These are phyloP conservation scores for Pochonia chlamydosporia DNA, from an alignment of 2,329 filamentous ascomycete genomes.

Conservation along the genomic window DNA sequence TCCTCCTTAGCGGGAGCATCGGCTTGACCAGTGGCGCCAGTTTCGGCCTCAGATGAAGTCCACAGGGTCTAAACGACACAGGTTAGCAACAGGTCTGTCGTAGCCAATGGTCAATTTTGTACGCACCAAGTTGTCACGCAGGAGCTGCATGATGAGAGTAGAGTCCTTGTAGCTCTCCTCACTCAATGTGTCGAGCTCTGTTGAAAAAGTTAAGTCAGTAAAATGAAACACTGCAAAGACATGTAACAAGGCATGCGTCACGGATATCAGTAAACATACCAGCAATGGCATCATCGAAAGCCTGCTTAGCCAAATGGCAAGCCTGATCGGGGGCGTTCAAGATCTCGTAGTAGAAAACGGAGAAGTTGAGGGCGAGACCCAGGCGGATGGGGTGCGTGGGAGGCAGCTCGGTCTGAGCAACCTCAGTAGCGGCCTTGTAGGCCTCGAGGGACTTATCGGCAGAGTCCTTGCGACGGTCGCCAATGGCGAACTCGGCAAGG, in stretches of 20 bases:
- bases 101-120: not conserved
- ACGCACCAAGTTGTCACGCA: conserved; percentile 89
- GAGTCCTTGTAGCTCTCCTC: conserved; percentile 99
- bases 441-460: conserved; percentile 93
- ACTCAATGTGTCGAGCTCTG: conserved; percentile 91
- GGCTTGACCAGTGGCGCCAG: conserved; percentile 47
- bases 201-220: not conserved
- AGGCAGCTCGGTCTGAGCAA: conserved; percentile 94
- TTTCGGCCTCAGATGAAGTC: conserved; percentile 97
- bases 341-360: conserved; percentile 99
- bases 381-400: conserved; percentile 98
- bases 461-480: conserved; percentile 91
- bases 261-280: conserved; percentile 29
- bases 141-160: conserved; percentile 96
- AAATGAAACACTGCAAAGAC: not conserved
- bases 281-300: conserved; percentile 97
- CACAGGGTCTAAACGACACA: conserved; percentile 71
- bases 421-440: conserved; percentile 95
- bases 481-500: conserved; percentile 91
- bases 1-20: conserved; percentile 39
- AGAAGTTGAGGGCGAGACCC: conserved; percentile 97
- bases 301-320: conserved; percentile 98
- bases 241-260: conserved; percentile 10
- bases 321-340: conserved; percentile 97
- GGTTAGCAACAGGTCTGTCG: conserved; percentile 20